Evolutionary conservation across 2,329 filamentous ascomycete genomes (phyloP), one percentile per base, ranked within the genome.

Genomic region (Beauveria rudraprayagi): DNA sequence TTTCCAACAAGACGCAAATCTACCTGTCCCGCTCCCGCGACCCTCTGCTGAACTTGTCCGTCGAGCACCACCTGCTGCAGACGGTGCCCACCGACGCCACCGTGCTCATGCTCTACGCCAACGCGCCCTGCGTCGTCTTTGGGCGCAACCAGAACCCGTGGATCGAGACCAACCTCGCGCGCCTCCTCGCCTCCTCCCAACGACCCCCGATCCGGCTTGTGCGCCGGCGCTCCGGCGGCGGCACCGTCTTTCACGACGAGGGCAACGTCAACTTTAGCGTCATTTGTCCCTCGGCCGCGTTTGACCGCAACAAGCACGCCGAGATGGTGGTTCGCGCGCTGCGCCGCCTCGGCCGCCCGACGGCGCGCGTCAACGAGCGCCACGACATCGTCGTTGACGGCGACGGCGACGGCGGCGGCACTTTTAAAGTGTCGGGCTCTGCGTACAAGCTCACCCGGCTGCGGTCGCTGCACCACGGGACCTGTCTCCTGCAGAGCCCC

Each of bases 101-200:
- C 16, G 75, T 97, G 56, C 83, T 97, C 2, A 89, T 97, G 61
- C 83, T 97, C 56, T 99, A 97, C 77, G 83, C 86, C 68, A 97
- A 99, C 75, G 76, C 84, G 43, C 92, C 93, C 1, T 92, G 90
- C 71, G 83, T 99, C 63, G 87, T 99, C 70, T 88, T 99, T 66
- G 94, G 94, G 48, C 87, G 94, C 63, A 99, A 99, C 73, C 94
- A 99, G 77, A 99, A 99, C 72, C 94, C 94, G 59, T 99, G 93
- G 94, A 81, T 91, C 9, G 94, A 99, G 77, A 86, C 91, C 64
- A 90, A 96, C 71, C 80, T 97, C 9, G 76, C 76, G 44, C 78
- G 84, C 1, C 77, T 96, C 1, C 77, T 96, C 2, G 68, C 3
- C 28, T 37, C 34, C 34, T 14, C 34, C 34, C 1, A 5, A 5